Evolutionary conservation across 352 stramenopile species (phyloP).

Genomic region (Phytopythium montanum): DNA sequence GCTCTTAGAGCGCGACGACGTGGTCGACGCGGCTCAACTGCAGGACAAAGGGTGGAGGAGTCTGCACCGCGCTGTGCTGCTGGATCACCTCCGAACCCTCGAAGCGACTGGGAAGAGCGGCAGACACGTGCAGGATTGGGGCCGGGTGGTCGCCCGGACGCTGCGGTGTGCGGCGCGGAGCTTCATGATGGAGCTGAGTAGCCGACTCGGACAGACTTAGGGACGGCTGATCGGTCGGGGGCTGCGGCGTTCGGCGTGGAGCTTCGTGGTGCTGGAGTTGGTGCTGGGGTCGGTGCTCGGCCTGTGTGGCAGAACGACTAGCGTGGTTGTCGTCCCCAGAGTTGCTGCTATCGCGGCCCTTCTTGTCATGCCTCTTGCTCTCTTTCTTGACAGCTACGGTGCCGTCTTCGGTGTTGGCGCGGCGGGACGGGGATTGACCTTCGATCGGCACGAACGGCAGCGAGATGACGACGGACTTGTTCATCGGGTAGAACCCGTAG

Average conservation of each 20-base stretch:
- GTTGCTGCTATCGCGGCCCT: neutral
- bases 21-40: neutral
- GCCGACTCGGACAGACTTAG: too few relatives aligned
- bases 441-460: neutral
- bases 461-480: neutral
- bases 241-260: neutral
- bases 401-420: neutral
- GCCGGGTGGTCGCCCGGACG: too few relatives aligned
- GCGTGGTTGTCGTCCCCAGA: too few relatives aligned
- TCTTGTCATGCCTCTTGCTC: neutral
- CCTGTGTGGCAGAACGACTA: neutral
- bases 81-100: neutral
- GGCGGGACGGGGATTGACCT: too few relatives aligned
- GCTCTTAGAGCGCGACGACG: neutral
- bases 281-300: neutral
- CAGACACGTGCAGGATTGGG: neutral
- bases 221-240: neutral
- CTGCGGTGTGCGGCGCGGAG: too few relatives aligned
- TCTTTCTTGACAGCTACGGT: neutral
- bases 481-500: neutral
- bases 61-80: neutral
- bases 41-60: neutral
- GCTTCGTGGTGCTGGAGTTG: neutral
- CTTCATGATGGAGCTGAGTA: too few relatives aligned
- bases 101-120: too few relatives aligned